Percentiles rank a stretch among this genome's conserved stretches.
Conservation (phyloP, 352 stramenopile species). For the Pythium vanterpoolii region DNA sequence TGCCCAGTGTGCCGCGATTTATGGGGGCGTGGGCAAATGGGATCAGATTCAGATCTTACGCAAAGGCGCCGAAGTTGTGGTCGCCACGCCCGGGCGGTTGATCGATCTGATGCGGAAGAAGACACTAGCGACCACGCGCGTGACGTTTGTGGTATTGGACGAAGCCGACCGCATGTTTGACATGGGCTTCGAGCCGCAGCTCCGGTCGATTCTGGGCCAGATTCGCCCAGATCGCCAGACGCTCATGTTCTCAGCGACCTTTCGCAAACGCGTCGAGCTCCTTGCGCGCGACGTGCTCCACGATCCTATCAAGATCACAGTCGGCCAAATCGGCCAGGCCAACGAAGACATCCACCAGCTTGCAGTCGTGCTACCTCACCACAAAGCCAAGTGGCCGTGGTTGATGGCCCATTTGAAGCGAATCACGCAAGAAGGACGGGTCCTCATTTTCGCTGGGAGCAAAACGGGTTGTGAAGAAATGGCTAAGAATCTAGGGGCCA, state of each 20-base stretch:
- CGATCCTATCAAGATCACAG: slow-evolving; percentile 79
- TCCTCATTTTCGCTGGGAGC: slow-evolving; percentile 85
- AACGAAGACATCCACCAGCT: slow-evolving; percentile 90
- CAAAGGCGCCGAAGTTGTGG: slow-evolving; percentile 70
- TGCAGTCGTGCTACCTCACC: slow-evolving; percentile 63
- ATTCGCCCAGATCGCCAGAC: slow-evolving; percentile 85
- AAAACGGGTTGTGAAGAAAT: slow-evolving; percentile 86
- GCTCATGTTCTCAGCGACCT: slow-evolving; percentile 87
- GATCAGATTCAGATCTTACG: slow-evolving; percentile 76
- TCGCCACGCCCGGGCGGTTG: slow-evolving; percentile 73
- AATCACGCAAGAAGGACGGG: slow-evolving; percentile 64
- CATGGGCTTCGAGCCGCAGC: slow-evolving; percentile 84
- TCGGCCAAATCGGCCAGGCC: slow-evolving; percentile 76
- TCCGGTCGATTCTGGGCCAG: slow-evolving; percentile 77
- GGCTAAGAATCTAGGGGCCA: slow-evolving; percentile 55
- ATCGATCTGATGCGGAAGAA: slow-evolving; percentile 87
- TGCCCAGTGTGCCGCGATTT: slow-evolving; percentile 72
- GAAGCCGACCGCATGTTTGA: slow-evolving; percentile 90
- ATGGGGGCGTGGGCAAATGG: slow-evolving; percentile 82
- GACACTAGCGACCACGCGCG: slow-evolving; percentile 49
- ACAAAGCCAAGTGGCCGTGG: slow-evolving; percentile 88
- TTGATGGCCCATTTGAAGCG: slow-evolving; percentile 55
- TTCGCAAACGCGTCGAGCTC: slow-evolving; percentile 62
- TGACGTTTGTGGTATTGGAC: slow-evolving; percentile 87
- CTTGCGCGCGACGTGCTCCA: slow-evolving; percentile 78